Conservation (phyloP, 352 stramenopile genomes). For the Globisporangium lucens region DNA sequence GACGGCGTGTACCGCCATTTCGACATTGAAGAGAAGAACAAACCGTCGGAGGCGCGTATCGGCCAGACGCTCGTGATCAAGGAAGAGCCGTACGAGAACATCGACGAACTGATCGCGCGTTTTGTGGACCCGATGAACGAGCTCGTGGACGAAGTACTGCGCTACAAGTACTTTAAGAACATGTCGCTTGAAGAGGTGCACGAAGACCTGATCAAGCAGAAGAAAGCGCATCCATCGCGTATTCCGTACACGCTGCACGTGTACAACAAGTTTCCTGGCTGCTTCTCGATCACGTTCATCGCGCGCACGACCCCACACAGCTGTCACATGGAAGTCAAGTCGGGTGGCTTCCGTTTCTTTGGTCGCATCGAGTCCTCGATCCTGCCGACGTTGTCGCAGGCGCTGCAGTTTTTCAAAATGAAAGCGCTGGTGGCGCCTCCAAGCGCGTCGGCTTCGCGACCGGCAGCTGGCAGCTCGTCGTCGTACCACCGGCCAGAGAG, state of each 20-base stretch:
- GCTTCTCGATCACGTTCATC: conserved; percentile 89
- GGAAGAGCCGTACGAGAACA: conserved; percentile 83
- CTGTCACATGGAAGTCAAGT: conserved; percentile 87
- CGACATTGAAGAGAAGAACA: conserved; percentile 86
- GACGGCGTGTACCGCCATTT: conserved; percentile 87
- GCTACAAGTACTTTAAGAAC: conserved; percentile 87
- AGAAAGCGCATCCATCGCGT: conserved; percentile 78
- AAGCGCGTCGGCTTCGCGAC: conserved; percentile 28
- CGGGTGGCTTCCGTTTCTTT: conserved; percentile 83
- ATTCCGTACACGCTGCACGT: conserved; percentile 85
- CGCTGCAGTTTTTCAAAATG: conserved; percentile 90
- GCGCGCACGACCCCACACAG: conserved; percentile 78
- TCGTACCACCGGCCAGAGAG: conserved; percentile 49
- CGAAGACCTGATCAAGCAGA: conserved; percentile 87
- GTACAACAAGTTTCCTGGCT: conserved; percentile 85
- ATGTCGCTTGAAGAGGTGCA: conserved; percentile 66
- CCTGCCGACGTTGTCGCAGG: conserved; percentile 70
- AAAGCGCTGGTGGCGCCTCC: conserved; percentile 68
- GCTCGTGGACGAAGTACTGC: conserved; percentile 80
- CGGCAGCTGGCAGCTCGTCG: conserved; percentile 18
- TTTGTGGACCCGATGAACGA: conserved; percentile 89
- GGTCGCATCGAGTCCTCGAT: conserved; percentile 86
- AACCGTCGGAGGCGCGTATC: conserved; percentile 79
- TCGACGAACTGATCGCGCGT: conserved; percentile 86
- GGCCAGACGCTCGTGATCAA: conserved; percentile 84